Evolutionary conservation across 2,329 filamentous ascomycete genomes (phyloP), one percentile per base, ranked within the genome.

Genomic region (Seiridium unicorne): DNA sequence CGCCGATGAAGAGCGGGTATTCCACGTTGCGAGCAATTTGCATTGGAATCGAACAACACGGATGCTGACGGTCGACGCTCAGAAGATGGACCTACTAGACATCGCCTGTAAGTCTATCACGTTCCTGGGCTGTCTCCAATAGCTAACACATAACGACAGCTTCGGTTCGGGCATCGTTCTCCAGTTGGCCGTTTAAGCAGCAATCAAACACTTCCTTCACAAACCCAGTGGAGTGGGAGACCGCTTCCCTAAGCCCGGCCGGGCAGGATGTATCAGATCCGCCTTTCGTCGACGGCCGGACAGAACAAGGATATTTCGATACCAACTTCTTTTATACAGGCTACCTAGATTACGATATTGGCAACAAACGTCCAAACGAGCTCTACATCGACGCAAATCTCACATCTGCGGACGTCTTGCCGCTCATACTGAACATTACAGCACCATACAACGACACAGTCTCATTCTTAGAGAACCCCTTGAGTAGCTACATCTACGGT

Each of bases 381-480:
- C 34, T 80, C 4, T 76, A 74, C 65, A 76, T 81, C 49, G 77
- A 80, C 61, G 70, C 80, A 61, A 76, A 79, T 57, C 70, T 76
- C 31, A 64, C 66, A 31, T 70, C 79, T 57, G 70, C 68, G 13
- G 72, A 75, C 2, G 69, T 73, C 40, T 62, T 80, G 3, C 72
- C 64, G 18, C 56, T 81, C 32, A 71, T 70, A 38, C 69, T 74
- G 44, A 68, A 72, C 13, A 69, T 78, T 6, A 68, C 64, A 3
- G 72, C 72, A 0, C 62, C 72, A 2, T 76, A 74, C 63, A 67
- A 46, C 18, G 42, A 26, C 38, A 36, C 31, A 5, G 36, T 38
- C n/a, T 10, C 36, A 18, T 36, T 44, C 11, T 26, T 18, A 11
- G 53, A 31, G 7, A 26, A 26, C 8, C 31, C 35, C 38, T 10